These are phyloP conservation scores for Petunia secreta DNA, from an alignment of 257 asterid species.

Conservation along the genomic window DNA sequence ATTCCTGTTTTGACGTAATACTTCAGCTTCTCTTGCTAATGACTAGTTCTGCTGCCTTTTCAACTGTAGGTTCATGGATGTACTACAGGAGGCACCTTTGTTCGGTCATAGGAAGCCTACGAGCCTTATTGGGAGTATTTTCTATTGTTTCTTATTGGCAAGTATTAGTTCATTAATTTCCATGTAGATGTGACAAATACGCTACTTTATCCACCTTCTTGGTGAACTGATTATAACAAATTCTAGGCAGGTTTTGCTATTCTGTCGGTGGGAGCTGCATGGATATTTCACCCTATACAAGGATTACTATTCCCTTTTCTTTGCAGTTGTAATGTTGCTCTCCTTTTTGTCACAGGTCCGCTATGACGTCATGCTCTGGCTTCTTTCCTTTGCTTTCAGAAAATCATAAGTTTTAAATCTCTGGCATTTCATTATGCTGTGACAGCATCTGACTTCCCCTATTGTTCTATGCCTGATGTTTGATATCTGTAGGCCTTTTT, in stretches of 20 bases:
- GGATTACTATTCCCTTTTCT: slow-evolving; percentile 68
- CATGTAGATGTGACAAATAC: slow-evolving; percentile 2
- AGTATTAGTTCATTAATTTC: slow-evolving; percentile 40
- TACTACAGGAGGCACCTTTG: slow-evolving; percentile 92
- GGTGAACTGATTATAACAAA: slow-evolving; percentile 43
- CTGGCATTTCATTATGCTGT: neutral
- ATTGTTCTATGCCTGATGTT: slow-evolving; percentile 10
- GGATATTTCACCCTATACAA: slow-evolving; percentile 63
- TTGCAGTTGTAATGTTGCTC: slow-evolving; percentile 80
- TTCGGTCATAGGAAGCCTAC: slow-evolving; percentile 93
- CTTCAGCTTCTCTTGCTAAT: slow-evolving; percentile 21
- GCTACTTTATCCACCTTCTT: slow-evolving; percentile 24
- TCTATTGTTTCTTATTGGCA: slow-evolving; percentile 86
- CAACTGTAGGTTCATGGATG: slow-evolving; percentile 78
- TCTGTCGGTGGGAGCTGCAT: slow-evolving; percentile 79
- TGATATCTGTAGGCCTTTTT: slow-evolving; percentile 61
- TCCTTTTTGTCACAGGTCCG: slow-evolving; percentile 78
- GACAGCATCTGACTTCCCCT: neutral
- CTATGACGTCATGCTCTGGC: slow-evolving; percentile 25
- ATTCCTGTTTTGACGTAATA: neutral
- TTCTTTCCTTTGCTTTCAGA: slow-evolving; percentile 20
- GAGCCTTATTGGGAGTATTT: slow-evolving; percentile 68
- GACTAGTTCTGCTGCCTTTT: slow-evolving; percentile 26
- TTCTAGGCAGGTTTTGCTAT: slow-evolving; percentile 96
- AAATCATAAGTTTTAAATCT: slow-evolving; percentile 18